These are phyloP conservation scores for Ajuga chamaepitys DNA, from an alignment of 257 asterid species.

Conservation along the genomic window DNA sequence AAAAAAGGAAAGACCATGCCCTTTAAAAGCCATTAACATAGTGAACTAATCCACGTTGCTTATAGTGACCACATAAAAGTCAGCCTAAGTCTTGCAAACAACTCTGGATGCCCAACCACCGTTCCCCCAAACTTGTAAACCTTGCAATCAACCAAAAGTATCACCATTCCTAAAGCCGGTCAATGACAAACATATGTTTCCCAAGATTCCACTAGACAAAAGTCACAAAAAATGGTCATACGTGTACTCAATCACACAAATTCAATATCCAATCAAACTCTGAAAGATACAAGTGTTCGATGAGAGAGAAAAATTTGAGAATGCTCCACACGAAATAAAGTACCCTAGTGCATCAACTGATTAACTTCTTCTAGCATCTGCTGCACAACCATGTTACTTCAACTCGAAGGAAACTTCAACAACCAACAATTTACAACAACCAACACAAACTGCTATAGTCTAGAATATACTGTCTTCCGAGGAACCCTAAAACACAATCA, in stretches of 20 bases:
- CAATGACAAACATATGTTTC: not conserved
- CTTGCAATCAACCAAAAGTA: not conserved
- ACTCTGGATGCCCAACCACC: not conserved
- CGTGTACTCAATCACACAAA: not conserved
- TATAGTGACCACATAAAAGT: not conserved
- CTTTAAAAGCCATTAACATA: not conserved
- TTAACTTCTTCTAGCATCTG: not conserved
- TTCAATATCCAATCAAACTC: not conserved
- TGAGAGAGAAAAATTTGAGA: not conserved
- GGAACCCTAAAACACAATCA: slow-evolving; percentile 7
- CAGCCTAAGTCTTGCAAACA: not conserved
- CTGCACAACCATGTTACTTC: not conserved
- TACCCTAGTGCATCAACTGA: not conserved
- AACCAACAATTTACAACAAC: not conserved
- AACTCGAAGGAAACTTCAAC: slow-evolving; percentile 1
- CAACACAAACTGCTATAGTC: not conserved
- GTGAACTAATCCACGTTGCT: not conserved
- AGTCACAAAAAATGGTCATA: not conserved
- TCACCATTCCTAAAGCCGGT: not conserved
- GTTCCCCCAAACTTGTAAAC: not conserved
- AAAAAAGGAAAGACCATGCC: not conserved
- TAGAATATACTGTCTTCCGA: not conserved
- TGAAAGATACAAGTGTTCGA: not conserved
- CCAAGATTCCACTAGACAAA: not conserved
- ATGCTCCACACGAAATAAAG: not conserved